A percentile compares a stretch with the other conserved stretches of the same genome.
These are phyloP conservation scores for Kentomonas sorsogonicus DNA, from an alignment of 208 protist species.

Conservation along the genomic window DNA sequence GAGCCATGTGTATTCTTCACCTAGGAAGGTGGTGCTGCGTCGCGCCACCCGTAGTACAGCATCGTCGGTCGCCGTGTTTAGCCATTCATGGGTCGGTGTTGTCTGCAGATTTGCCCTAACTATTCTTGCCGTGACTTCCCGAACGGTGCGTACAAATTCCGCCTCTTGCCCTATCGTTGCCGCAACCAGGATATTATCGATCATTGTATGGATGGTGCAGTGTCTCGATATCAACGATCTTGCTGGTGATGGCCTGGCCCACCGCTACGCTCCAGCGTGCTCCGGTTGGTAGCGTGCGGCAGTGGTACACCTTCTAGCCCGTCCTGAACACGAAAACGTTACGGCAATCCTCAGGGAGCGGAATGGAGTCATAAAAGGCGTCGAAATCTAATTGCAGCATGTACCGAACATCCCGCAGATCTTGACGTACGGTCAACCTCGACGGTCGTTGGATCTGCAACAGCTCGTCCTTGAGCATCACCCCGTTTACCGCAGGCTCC, in stretches of 20 bases:
- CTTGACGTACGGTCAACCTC: neutral
- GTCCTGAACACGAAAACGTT: constrained; percentile 6
- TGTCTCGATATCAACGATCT: constrained; percentile 18
- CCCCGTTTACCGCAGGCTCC: constrained; percentile 3
- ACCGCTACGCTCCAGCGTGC: constrained; percentile 14
- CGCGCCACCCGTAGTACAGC: too few species aligned
- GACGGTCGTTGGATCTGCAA: neutral
- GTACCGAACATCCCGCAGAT: neutral
- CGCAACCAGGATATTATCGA: constrained; percentile 21
- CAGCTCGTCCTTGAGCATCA: neutral
- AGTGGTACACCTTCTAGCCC: neutral
- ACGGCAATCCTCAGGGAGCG: neutral
- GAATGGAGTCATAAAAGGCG: constrained; percentile 4
- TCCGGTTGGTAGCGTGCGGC: constrained; percentile 1
- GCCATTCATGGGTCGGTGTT: constrained; percentile 6
- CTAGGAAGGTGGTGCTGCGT: too few species aligned
- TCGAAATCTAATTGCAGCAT: constrained; percentile 9
- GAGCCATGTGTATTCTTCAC: too few species aligned
- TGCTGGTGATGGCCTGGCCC: constrained; percentile 14
- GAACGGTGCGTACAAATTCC: constrained; percentile 12
- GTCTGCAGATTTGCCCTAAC: constrained; percentile 10
- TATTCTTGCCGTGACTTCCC: constrained; percentile 8
- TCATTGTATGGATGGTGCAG: constrained; percentile 16
- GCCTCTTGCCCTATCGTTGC: constrained; percentile 10
- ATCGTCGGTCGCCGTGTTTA: constrained; percentile 1